Percentiles rank a stretch among this genome's conserved stretches.
These are phyloP conservation scores for Senna siamea DNA, from an alignment of 306 rosid genomes.

Conservation along the genomic window DNA sequence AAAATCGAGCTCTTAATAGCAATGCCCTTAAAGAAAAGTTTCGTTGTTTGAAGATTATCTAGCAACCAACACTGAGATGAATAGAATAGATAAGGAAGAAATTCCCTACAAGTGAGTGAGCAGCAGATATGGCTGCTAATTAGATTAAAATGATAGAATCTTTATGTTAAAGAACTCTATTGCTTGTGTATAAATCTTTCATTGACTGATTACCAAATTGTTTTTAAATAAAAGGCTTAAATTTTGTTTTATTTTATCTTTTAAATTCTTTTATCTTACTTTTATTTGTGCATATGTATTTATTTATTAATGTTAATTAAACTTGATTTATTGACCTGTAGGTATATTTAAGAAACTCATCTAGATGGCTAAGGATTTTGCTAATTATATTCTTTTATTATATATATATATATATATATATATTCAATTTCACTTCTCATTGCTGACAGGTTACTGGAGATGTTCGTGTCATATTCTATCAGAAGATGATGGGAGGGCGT, in stretches of 20 bases:
- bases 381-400: neutral
- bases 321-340: neutral
- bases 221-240: too few relatives aligned
- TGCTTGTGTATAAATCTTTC: neutral
- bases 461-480: slow-evolving; percentile 81
- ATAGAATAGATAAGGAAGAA: neutral
- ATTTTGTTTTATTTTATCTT: too few relatives aligned
- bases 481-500: slow-evolving; percentile 91
- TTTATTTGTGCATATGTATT: neutral
- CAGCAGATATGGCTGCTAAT: neutral
- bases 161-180: slow-evolving; percentile 1
- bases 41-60: neutral
- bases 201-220: neutral
- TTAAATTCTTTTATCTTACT: too few relatives aligned
- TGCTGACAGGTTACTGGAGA: slow-evolving; percentile 79
- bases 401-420: neutral
- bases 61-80: neutral
- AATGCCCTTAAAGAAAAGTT: neutral
- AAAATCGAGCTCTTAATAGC: too few relatives aligned
- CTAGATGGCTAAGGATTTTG: neutral
- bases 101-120: neutral
- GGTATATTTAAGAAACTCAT: neutral
- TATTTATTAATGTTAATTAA: too few relatives aligned
- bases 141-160: neutral
- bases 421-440: slow-evolving; percentile 26